These are phyloP conservation scores for Salix udensis DNA, from an alignment of 345 rosid species.

Conservation along the genomic window DNA sequence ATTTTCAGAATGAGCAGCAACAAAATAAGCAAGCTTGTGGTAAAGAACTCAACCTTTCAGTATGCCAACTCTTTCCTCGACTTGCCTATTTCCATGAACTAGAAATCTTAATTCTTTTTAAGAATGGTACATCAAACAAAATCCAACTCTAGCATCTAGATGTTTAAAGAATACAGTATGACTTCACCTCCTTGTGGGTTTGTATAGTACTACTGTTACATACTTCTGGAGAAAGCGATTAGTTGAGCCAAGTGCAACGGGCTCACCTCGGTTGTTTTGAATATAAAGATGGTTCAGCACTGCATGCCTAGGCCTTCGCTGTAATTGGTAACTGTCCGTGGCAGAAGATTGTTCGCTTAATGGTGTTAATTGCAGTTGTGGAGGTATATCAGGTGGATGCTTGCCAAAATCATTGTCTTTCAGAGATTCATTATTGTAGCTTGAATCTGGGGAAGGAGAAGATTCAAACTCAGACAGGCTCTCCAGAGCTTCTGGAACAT, in stretches of 20 bases:
- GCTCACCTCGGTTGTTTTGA: slow-evolving; percentile 26
- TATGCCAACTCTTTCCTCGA: not conserved
- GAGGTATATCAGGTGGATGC: slow-evolving; percentile 58
- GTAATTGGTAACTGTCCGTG: slow-evolving; percentile 5
- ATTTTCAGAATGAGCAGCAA: slow-evolving; percentile 4
- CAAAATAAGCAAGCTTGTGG: slow-evolving; percentile 11
- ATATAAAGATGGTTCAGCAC: slow-evolving; percentile 43
- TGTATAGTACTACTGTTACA: slow-evolving; percentile 47
- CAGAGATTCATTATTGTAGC: slow-evolving; percentile 39
- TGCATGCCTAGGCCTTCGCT: slow-evolving; percentile 34
- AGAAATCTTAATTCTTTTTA: not conserved
- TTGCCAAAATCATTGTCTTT: slow-evolving; percentile 42
- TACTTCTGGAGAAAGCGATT: slow-evolving; percentile 46
- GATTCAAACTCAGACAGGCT: slow-evolving; percentile 42
- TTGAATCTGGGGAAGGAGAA: slow-evolving; percentile 57
- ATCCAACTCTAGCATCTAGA: not conserved
- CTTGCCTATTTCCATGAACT: not conserved
- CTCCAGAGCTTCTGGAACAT: slow-evolving; percentile 38
- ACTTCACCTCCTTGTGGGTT: slow-evolving; percentile 32
- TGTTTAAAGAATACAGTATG: slow-evolving; percentile 2
- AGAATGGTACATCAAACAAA: slow-evolving; percentile 6
- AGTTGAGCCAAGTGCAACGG: slow-evolving; percentile 41
- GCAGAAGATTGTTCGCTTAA: slow-evolving; percentile 21
- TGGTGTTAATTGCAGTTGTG: slow-evolving; percentile 37
- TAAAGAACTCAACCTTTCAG: slow-evolving; percentile 6